A percentile compares a stretch with the other conserved stretches of the same genome.
Conservation (phyloP, 805 yeast genomes). For the Kodamaea lidongshanica region DNA sequence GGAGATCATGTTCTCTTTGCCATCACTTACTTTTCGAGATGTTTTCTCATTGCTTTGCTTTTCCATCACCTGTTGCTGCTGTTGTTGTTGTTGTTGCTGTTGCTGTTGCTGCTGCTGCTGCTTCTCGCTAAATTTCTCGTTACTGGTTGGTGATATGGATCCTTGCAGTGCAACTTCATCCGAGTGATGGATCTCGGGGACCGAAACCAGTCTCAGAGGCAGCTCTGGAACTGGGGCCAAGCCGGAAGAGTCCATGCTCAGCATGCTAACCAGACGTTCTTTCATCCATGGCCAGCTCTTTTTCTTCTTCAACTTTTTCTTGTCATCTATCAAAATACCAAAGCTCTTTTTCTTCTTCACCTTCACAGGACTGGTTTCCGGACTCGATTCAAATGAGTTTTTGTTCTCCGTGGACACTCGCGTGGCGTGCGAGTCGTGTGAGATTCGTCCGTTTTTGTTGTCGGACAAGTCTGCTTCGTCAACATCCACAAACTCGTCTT, state of each 20-base stretch:
- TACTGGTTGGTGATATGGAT: conserved; percentile 5
- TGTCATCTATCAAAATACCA: conserved; percentile 10
- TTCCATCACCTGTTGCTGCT: not conserved
- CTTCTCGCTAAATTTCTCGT: not conserved
- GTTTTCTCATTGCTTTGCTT: not conserved
- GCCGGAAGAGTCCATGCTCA: conserved; percentile 19
- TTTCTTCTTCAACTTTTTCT: conserved; percentile 26
- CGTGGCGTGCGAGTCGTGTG: conserved; percentile 2
- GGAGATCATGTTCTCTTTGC: conserved; percentile 36
- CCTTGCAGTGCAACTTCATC: conserved; percentile 3
- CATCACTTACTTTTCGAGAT: conserved; percentile 11
- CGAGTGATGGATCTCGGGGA: conserved; percentile 25
- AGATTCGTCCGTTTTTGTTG: conserved; percentile 1
- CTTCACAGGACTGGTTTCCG: conserved; percentile 12
- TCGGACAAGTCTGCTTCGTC: conserved; percentile 1
- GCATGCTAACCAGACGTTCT: conserved; percentile 27
- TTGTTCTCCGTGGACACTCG: conserved; percentile 5
- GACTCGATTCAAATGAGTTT: conserved; percentile 7
- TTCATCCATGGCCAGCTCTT: conserved; percentile 40
- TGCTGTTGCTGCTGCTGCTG: conserved; percentile 3
- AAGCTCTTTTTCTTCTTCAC: conserved; percentile 12
- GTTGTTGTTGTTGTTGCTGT: conserved; percentile 3
- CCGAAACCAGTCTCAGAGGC: conserved; percentile 32
- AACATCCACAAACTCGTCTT: not conserved
- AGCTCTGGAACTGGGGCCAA: conserved; percentile 21